Conservation (phyloP, 1,284 basidiomycete genomes). For the Caloboletus inedulis region DNA sequence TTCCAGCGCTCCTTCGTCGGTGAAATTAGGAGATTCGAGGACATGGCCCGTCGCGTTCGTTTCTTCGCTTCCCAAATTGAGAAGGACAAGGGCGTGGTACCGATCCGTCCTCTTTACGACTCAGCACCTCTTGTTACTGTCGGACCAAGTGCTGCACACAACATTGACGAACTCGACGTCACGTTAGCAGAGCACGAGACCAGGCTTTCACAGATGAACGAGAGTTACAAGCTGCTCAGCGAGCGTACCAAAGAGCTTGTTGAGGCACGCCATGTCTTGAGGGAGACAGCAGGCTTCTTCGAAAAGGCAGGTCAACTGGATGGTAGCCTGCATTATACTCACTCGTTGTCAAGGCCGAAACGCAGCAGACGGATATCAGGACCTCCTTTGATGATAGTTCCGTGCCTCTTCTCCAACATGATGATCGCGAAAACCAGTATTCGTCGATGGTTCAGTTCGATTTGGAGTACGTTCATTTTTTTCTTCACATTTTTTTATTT, state of each 20-base stretch:
- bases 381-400: conserved; percentile 91
- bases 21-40: conserved; percentile 92
- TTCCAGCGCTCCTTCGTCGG: conserved; percentile 99
- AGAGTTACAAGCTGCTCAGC: conserved; percentile 87
- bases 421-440: conserved; percentile 76
- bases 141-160: conserved; percentile 88
- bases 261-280: conserved; percentile 90
- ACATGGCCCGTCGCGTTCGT: conserved; percentile 92
- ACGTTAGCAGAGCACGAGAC: conserved; percentile 88
- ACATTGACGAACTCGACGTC: conserved; percentile 90
- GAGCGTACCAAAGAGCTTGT: conserved; percentile 85
- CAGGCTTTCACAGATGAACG: conserved; percentile 89
- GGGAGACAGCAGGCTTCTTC: conserved; percentile 97
- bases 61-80: conserved; percentile 89
- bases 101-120: conserved; percentile 79
- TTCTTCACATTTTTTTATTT: background rate
- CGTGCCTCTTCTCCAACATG: conserved; percentile 88
- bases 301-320: conserved; percentile 57
- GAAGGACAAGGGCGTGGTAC: conserved; percentile 78
- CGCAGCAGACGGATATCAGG: conserved; percentile 75
- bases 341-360: conserved; percentile 61
- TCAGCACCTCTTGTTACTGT: conserved; percentile 80
- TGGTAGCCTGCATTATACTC: background rate
- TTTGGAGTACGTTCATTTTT: conserved; percentile 62
- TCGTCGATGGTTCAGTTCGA: conserved; percentile 68